A percentile compares a stretch with the other conserved stretches of the same genome.
These are phyloP conservation scores for Noccaea bulbosa DNA, from an alignment of 345 rosid species.

Conservation along the genomic window DNA sequence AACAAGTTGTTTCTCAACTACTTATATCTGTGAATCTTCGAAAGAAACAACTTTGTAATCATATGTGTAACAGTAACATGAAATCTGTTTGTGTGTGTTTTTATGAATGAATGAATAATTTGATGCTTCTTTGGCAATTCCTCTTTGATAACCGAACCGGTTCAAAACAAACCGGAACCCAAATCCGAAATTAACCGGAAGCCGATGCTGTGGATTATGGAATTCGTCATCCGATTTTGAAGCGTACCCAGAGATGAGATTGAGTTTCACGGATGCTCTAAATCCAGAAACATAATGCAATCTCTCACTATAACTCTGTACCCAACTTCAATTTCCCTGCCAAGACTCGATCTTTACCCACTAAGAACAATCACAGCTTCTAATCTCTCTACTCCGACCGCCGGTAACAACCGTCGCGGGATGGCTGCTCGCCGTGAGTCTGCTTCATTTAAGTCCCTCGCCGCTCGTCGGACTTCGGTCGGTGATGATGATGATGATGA, in stretches of 20 bases:
- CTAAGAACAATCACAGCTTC: slow-evolving; percentile 16
- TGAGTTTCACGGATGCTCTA: slow-evolving; percentile 24
- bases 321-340: slow-evolving; percentile 44
- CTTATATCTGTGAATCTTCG: neutral
- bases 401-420: slow-evolving; percentile 31
- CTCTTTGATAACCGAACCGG: slow-evolving; percentile 17
- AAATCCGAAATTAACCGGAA: slow-evolving; percentile 17
- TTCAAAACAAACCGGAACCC: slow-evolving; percentile 11
- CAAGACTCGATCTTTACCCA: slow-evolving; percentile 38
- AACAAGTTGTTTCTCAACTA: slow-evolving; percentile 20
- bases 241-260: slow-evolving; percentile 22
- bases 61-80: slow-evolving; percentile 24
- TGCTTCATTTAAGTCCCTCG: slow-evolving; percentile 52
- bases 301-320: slow-evolving; percentile 29
- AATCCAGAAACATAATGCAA: slow-evolving; percentile 27
- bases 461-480: slow-evolving; percentile 28
- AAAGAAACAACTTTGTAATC: slow-evolving; percentile 20
- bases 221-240: slow-evolving; percentile 8
- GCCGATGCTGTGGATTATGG: neutral
- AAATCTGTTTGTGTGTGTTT: slow-evolving; percentile 18
- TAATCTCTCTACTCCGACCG: slow-evolving; percentile 25
- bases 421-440: slow-evolving; percentile 64
- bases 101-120: slow-evolving; percentile 1
- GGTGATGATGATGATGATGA: slow-evolving; percentile 31
- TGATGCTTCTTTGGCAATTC: neutral